These are phyloP conservation scores for Stentor coeruleus DNA, from an alignment of 73 alveolate genomes.

Conservation along the genomic window DNA sequence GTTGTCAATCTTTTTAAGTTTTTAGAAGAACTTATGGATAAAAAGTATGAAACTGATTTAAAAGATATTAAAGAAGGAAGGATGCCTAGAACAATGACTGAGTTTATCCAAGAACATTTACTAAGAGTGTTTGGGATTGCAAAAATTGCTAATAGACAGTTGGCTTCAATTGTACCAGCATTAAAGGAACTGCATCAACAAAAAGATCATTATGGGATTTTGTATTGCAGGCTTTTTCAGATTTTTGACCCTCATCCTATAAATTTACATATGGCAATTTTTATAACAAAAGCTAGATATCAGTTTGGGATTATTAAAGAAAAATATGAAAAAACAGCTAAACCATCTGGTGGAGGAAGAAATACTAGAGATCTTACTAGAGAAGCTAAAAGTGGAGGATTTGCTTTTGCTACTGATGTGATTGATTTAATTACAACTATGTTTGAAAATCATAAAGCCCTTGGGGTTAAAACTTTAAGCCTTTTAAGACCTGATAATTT, in stretches of 20 bases:
- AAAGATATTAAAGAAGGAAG: slow-evolving; percentile 21
- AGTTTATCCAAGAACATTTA: slow-evolving; percentile 4
- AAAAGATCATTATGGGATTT: neutral
- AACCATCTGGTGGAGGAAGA: neutral
- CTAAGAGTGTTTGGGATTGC: slow-evolving; percentile 20
- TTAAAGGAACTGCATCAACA: neutral
- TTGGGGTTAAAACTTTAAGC: neutral
- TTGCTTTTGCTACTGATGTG: neutral
- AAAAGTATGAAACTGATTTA: neutral
- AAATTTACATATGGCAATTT: neutral
- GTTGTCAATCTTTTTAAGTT: slow-evolving; percentile 10
- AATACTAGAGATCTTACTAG: neutral
- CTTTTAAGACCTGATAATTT: neutral
- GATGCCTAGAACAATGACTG: slow-evolving; percentile 26
- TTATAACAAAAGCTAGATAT: neutral
- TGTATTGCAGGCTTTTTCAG: neutral
- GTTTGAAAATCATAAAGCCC: neutral
- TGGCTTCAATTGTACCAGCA: neutral
- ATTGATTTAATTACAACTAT: neutral
- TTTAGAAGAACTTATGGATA: slow-evolving; percentile 26
- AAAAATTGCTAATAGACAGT: neutral
- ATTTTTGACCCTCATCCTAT: neutral
- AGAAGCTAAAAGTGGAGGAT: slow-evolving; percentile 23
- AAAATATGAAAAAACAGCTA: neutral
- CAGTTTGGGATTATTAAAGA: neutral